These are phyloP conservation scores for Monosporozyma aquatica DNA, from an alignment of 805 yeast genomes.

Conservation along the genomic window DNA sequence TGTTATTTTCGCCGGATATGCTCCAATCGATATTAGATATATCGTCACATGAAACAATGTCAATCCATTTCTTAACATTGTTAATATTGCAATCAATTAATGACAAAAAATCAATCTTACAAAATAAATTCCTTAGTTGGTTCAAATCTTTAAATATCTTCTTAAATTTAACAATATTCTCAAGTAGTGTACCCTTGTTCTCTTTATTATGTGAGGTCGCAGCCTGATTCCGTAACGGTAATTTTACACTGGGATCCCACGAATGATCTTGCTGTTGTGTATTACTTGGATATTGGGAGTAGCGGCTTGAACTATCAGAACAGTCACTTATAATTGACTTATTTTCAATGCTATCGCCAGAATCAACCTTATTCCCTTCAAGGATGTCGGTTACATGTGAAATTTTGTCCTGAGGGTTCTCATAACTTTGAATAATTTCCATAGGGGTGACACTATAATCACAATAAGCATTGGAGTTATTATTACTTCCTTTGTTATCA, in stretches of 20 bases:
- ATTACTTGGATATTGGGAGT: background rate
- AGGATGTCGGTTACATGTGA: no score
- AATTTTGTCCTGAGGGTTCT: no score
- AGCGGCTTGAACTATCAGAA: slow-evolving; percentile 8
- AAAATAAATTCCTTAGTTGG: slow-evolving; percentile 6
- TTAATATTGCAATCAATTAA: slow-evolving; percentile 15
- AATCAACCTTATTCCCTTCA: background rate
- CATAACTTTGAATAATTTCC: slow-evolving; percentile 25
- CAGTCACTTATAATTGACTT: background rate
- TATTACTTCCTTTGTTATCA: no score
- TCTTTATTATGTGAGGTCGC: background rate
- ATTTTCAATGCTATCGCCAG: background rate
- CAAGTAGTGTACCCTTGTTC: slow-evolving; percentile 11
- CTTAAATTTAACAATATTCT: slow-evolving; percentile 19
- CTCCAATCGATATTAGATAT: no score
- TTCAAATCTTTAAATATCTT: slow-evolving; percentile 4
- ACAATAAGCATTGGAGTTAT: no score
- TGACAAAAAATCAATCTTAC: slow-evolving; percentile 12
- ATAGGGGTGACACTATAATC: slow-evolving; percentile 22
- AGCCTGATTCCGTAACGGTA: no score
- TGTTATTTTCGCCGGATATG: slow-evolving; percentile 6
- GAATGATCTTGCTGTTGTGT: no score
- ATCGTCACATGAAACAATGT: slow-evolving; percentile 20
- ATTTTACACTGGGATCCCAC: no score
- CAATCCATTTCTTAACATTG: slow-evolving; percentile 24